A percentile compares a stretch with the other conserved stretches of the same genome.
phyloP scores from a whole-genome alignment of 257 asterid species.

The Rauvolfia tetraphylla region DNA sequence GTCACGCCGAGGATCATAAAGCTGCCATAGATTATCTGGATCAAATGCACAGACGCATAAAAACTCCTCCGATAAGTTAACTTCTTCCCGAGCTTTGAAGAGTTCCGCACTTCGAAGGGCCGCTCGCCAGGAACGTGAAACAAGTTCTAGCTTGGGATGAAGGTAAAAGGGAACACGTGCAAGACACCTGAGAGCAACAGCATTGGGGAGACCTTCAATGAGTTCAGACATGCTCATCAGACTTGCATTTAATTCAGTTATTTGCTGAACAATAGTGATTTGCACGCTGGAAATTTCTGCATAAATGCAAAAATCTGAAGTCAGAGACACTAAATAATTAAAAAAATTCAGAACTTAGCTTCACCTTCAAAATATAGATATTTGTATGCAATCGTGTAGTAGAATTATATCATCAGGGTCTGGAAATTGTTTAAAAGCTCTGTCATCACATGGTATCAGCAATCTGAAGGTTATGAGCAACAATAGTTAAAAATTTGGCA shows the following conservation, averaged over 20 bases:
- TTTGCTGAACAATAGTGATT: background rate
- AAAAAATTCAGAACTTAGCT: background rate
- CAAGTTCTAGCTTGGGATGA: conserved; percentile 71
- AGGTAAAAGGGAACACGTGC: conserved; percentile 91
- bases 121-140: conserved; percentile 85
- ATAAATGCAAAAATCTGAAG: background rate
- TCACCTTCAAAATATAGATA: background rate
- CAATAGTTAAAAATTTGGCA: background rate
- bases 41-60: conserved; percentile 82
- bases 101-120: conserved; percentile 71
- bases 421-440: background rate
- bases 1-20: conserved; percentile 73
- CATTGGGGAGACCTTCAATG: conserved; percentile 98
- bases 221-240: conserved; percentile 69
- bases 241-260: conserved; percentile 21
- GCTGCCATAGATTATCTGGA: conserved; percentile 97
- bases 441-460: background rate
- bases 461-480: background rate
- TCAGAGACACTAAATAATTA: background rate
- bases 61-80: conserved; percentile 70
- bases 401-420: background rate
- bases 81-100: conserved; percentile 84
- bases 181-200: conserved; percentile 86
- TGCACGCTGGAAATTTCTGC: conserved; percentile 23
- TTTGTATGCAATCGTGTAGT: background rate